Percentiles rank a stretch among this genome's conserved stretches.
These are phyloP conservation scores for Dothistroma septosporum DNA, from an alignment of 2,329 filamentous ascomycete species.

Conservation along the genomic window DNA sequence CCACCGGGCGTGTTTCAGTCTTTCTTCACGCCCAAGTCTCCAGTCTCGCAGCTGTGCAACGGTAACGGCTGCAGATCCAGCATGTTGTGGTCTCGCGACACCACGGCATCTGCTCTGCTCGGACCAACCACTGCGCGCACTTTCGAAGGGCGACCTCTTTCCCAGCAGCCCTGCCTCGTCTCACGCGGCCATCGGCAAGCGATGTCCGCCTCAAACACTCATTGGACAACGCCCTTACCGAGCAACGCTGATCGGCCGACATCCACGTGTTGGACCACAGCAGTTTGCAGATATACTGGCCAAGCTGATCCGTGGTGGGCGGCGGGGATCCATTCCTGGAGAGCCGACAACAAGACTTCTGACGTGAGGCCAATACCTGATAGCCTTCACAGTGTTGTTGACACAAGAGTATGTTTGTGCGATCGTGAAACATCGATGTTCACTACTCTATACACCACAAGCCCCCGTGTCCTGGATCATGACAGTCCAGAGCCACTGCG, in stretches of 20 bases:
- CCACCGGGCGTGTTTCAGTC: background rate
- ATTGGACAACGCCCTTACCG: background rate
- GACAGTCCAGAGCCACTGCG: no score
- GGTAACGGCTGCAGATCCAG: background rate
- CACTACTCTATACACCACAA: no score
- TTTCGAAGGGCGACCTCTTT: background rate
- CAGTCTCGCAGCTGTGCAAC: background rate
- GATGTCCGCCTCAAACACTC: background rate
- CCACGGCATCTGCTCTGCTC: background rate
- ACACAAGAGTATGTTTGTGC: no score
- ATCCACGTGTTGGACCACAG: background rate
- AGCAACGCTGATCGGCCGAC: background rate
- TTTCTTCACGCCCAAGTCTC: background rate
- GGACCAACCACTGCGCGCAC: background rate
- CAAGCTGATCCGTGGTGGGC: background rate
- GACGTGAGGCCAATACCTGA: no score
- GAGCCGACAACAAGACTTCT: no score
- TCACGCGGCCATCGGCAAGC: background rate
- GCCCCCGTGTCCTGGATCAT: no score
- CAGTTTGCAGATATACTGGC: no score
- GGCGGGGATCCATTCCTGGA: background rate
- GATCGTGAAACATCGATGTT: no score
- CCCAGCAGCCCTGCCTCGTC: background rate
- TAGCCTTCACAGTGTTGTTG: no score
- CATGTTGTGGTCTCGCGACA: background rate